Evolutionary conservation across 2,329 filamentous ascomycete species (phyloP), one percentile per base, ranked within the genome.

Genomic region (Rhinocladiella similis): DNA sequence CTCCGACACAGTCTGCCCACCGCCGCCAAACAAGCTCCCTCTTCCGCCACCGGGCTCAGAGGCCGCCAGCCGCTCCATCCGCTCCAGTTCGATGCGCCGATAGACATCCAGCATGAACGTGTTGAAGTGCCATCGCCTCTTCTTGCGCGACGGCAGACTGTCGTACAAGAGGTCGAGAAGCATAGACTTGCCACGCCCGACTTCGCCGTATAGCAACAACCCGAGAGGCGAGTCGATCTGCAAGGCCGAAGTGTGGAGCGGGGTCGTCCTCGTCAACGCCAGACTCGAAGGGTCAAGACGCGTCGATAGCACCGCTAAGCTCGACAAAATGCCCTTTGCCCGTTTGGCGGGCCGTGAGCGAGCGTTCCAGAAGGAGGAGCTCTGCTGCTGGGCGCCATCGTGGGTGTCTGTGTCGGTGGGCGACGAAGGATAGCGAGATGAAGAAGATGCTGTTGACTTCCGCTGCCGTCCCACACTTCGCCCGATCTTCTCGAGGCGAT

Each of bases 171-270:
- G 75, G 66, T 93, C 89, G 13, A 92, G 80, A n/a, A 94, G 80
- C 88, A 94, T 91, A 4, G 85, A 89, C 70, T 94, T 94, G 13
- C 90, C 89, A 0, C 88, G 91, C 10, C 90, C 90, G 1, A 94
- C 90, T 67, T 91, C 89, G 5, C 90, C 89, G 22, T 90, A 90
- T 0, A 94, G 78, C 67, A 93, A 86, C 14, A 94, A 74, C 0
- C 90, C 90, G 63, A 80, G 83, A 0, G 90, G 90, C 0, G 87
- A 90, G 65, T 89, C 79, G 47, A 92, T 80, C 45, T 84, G 77
- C 59, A 91, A 80, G 10, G 89, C 89, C 18, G 83, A 83, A 68
- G 92, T 85, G 67, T 91, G 83, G 63, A 80, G 84, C 0, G 85
- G 87, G 13, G 92, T 74, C n/a, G 86, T 81, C 48, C 82, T 77